Evolutionary conservation across 768 basidiomycete species (phyloP).

Genomic region (Naganishia kalamii): DNA sequence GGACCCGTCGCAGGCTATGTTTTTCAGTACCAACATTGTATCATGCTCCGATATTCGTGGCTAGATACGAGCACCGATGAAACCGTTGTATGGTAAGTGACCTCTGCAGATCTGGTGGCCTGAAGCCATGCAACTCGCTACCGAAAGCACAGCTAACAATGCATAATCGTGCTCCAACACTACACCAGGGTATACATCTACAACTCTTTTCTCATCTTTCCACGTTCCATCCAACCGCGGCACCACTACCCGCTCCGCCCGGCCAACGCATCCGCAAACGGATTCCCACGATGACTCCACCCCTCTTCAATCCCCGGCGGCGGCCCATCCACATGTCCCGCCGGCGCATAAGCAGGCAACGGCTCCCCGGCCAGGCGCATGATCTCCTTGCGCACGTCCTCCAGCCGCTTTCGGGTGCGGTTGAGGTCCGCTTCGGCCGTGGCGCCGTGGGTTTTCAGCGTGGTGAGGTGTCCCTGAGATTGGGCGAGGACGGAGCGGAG

Average conservation of each 20-base stretch:
- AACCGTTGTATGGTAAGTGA: too few relatives aligned
- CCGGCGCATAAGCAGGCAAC: conserved; percentile 12
- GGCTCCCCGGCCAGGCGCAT: conserved; percentile 17
- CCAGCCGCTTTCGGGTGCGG: conserved; percentile 3
- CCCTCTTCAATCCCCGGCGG: neutral
- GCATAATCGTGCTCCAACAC: too few relatives aligned
- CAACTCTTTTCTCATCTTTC: neutral
- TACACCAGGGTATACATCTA: too few relatives aligned
- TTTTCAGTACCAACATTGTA: too few relatives aligned
- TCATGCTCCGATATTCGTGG: too few relatives aligned
- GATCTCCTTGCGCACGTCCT: conserved; percentile 13
- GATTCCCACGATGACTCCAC: conserved; percentile 14
- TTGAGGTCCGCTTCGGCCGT: conserved; percentile 3
- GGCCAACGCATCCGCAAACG: conserved; percentile 18
- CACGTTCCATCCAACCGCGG: neutral
- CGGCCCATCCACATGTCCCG: neutral
- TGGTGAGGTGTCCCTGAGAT: conserved; percentile 8
- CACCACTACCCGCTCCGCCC: neutral
- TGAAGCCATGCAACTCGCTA: too few relatives aligned
- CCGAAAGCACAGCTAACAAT: too few relatives aligned
- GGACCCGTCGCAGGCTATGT: too few relatives aligned
- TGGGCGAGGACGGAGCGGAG: conserved; percentile 11
- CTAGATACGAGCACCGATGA: too few relatives aligned
- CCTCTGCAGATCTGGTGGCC: too few relatives aligned
- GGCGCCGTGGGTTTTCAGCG: neutral